Evolutionary conservation across 2,329 filamentous ascomycete species (phyloP).

Genomic region (Tolypocladium tropicale): DNA sequence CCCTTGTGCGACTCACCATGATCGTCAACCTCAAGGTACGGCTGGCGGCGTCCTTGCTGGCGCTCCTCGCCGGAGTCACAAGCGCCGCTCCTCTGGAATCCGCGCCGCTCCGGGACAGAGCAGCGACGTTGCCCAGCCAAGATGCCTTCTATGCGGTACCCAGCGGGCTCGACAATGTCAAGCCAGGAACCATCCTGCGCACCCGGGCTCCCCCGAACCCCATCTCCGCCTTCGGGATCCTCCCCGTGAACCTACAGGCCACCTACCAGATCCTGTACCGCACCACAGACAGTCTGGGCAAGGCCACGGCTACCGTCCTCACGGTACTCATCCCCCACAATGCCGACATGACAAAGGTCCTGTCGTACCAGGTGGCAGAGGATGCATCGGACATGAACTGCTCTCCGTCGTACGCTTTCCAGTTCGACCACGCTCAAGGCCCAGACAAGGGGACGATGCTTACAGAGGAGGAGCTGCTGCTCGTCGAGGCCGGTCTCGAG

Average conservation of each 20-base stretch:
- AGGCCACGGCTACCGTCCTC: slow-evolving; percentile 24
- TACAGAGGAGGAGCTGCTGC: slow-evolving; percentile 10
- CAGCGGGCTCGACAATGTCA: background rate
- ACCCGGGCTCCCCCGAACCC: background rate
- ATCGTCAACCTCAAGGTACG: background rate
- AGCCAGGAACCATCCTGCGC: background rate
- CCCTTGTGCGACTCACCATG: background rate
- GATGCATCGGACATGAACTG: slow-evolving; percentile 27
- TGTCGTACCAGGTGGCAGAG: slow-evolving; percentile 32
- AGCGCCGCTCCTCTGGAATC: background rate
- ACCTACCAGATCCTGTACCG: slow-evolving; percentile 27
- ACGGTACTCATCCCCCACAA: slow-evolving; percentile 26
- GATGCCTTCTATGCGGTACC: background rate
- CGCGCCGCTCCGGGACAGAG: background rate
- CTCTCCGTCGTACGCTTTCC: slow-evolving; percentile 13
- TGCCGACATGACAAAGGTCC: slow-evolving; percentile 15
- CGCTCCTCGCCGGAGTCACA: background rate
- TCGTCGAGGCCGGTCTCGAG: slow-evolving; percentile 19
- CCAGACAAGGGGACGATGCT: slow-evolving; percentile 25
- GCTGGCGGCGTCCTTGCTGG: background rate
- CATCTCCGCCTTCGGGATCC: background rate
- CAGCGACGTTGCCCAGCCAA: background rate
- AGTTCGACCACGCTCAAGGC: background rate
- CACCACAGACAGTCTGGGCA: slow-evolving; percentile 22
- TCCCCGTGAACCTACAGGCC: slow-evolving; percentile 6